Conservation (phyloP, 2,329 filamentous ascomycete genomes). For the Penicillium psychrosexuale region DNA sequence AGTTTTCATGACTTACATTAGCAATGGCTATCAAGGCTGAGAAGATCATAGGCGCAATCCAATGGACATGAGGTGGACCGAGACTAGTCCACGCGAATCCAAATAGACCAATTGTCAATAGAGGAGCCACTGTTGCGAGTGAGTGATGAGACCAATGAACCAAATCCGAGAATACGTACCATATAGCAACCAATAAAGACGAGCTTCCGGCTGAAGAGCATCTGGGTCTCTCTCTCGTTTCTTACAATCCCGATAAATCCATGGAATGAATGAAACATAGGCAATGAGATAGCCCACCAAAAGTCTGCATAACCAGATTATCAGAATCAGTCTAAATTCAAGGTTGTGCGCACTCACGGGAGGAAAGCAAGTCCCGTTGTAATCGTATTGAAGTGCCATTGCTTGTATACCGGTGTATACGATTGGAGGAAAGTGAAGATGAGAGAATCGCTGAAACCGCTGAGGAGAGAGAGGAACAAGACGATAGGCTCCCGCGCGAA, state of each 20-base stretch:
- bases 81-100: constrained; percentile 60
- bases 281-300: constrained; percentile 57
- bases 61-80: constrained; percentile 54
- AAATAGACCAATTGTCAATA: constrained; percentile 58
- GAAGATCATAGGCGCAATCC: constrained; percentile 62
- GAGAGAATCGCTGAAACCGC: constrained; percentile 62
- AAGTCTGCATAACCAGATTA: constrained; percentile 33
- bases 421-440: constrained; percentile 67
- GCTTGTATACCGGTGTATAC: constrained; percentile 57
- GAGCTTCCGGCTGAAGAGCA: constrained; percentile 60
- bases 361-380: constrained; percentile 54
- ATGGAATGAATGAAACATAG: constrained; percentile 55
- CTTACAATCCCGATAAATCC: constrained; percentile 46
- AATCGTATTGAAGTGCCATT: constrained; percentile 57
- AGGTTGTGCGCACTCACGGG: constrained; percentile 38
- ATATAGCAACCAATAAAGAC: constrained; percentile 58
- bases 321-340: background rate
- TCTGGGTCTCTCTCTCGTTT: constrained; percentile 41
- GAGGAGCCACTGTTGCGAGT: constrained; percentile 48
- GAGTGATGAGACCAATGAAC: background rate
- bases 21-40: constrained; percentile 59
- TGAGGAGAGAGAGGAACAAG: constrained; percentile 58
- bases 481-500: constrained; percentile 65
- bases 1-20: constrained; percentile 45
- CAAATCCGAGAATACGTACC: constrained; percentile 27